A percentile compares a stretch with the other conserved stretches of the same genome.
These are phyloP conservation scores for Coemansia sp. DNA, from an alignment of 192 early-diverging fungal genomes.

Conservation along the genomic window DNA sequence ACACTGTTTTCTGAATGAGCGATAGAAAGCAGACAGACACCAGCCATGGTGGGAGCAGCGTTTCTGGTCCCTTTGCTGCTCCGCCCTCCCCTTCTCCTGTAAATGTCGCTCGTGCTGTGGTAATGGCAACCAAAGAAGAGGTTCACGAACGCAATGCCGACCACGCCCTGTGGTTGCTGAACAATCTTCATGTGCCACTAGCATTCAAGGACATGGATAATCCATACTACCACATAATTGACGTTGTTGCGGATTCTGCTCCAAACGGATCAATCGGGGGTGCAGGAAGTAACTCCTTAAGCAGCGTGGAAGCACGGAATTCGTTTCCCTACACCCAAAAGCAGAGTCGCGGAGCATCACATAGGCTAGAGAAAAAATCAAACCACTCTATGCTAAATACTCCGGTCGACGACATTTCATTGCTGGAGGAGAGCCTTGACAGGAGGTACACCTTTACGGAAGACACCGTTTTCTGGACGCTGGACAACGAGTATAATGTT, in stretches of 20 bases:
- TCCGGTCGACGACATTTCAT: constrained; percentile 13
- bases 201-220: constrained; percentile 43
- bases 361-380: constrained; percentile 18
- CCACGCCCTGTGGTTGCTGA: constrained; percentile 50
- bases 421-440: constrained; percentile 39
- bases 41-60: constrained; percentile 1
- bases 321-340: constrained; percentile 8
- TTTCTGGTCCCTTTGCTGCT: background rate
- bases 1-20: constrained; percentile 19
- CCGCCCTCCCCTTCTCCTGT: constrained; percentile 4
- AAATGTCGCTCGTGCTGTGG: constrained; percentile 30
- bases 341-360: constrained; percentile 17
- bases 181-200: constrained; percentile 46
- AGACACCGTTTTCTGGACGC: constrained; percentile 51
- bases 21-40: constrained; percentile 13
- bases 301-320: constrained; percentile 17
- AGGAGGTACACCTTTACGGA: constrained; percentile 54
- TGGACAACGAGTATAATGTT: constrained; percentile 49
- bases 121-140: constrained; percentile 27
- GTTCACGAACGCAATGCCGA: constrained; percentile 40
- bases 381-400: constrained; percentile 10
- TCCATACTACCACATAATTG: constrained; percentile 30
- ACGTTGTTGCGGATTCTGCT: constrained; percentile 21
- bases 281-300: background rate
- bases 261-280: constrained; percentile 2